Base-by-base conservation (phyloP, 352 stramenopile genomes). In the Pythium utonaiense region DNA sequence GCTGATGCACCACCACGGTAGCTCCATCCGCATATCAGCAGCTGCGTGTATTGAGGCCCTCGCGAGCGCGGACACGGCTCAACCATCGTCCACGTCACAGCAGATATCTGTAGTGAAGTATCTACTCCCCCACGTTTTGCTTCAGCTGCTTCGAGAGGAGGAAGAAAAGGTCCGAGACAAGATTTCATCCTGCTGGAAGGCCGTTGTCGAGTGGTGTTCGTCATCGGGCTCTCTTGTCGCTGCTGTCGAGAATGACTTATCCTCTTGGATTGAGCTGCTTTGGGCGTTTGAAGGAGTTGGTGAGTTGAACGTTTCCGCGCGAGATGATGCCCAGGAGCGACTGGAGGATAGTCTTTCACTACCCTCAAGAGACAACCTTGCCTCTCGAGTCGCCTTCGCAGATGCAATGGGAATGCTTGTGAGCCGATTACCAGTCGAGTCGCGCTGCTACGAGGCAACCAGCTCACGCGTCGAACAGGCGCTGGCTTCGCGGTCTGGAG, bases 1-100 rank as follows among this genome's bases (percentile, higher is more conserved):
- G 5, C 66, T 93, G 53, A 57, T 93, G 2, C 84, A 93, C 58
- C 74, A 93, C 16, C 66, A 86, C 40, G 70, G 68, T 6, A 45
- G 61, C 10, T 48, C 45, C 6, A 74, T 91, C 30, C 71, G 82
- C 30, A 42, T 53, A 19, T 77, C 82, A 6, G 76, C 77, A 14
- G 67, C 71, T 27, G 58, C 57, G 21, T 92, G 82, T 45, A 57
- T 86, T 24, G 69, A 70, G 28, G 67, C 74, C 6, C 73, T 69
- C 5, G 28, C 53, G 1, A 27, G 38, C 16, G 21, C 54, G 3
- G 42, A 45, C 6, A 33, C 28, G 17, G 17, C 22, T 19, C 57
- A 7, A 27, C 16, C 38, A 21, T 7, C 47, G 14, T 16, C 17
- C 8, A 17, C 13, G 17, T 2, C 14, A 7, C 7, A 27, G 19